phyloP scores from a whole-genome alignment of 2,329 filamentous ascomycete genomes.

The Leptographium wingfieldii region DNA sequence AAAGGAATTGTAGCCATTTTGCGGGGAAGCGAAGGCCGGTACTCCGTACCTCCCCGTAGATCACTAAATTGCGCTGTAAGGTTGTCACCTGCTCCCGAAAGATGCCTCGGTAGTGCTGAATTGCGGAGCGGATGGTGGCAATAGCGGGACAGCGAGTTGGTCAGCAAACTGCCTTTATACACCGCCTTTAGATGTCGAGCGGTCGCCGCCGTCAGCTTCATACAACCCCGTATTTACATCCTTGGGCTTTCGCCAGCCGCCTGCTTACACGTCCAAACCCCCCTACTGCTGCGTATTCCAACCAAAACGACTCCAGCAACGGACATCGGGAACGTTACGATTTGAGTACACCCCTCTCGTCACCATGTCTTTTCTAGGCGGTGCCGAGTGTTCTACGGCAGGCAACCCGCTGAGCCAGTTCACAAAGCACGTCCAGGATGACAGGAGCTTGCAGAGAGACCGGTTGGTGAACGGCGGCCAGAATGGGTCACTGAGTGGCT shows the following conservation, averaged over 20 bases:
- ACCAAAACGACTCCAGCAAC: not conserved
- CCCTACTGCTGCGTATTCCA: not conserved
- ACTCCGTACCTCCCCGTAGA: too few relatives aligned
- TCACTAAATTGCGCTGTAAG: not conserved
- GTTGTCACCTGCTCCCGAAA: constrained; percentile 4
- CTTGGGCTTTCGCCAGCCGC: not conserved
- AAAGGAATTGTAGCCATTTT: not conserved
- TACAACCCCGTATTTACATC: not conserved
- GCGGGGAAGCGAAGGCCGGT: not conserved
- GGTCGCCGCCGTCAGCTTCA: not conserved
- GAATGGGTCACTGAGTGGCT: constrained; percentile 58
- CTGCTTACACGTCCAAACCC: not conserved
- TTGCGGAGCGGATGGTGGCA: not conserved
- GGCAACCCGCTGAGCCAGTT: constrained; percentile 96
- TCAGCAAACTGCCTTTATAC: not conserved
- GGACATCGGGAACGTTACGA: not conserved
- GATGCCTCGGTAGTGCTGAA: constrained; percentile 1
- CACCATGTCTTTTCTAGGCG: constrained; percentile 87
- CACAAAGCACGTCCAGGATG: constrained; percentile 91
- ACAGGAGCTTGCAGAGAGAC: constrained; percentile 88
- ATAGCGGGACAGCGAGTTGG: not conserved
- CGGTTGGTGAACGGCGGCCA: constrained; percentile 67
- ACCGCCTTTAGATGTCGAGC: not conserved
- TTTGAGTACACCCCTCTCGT: not conserved
- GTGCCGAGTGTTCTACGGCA: constrained; percentile 91